Base-by-base conservation (phyloP, 768 basidiomycete species). In the Trametes cubensis region DNA sequence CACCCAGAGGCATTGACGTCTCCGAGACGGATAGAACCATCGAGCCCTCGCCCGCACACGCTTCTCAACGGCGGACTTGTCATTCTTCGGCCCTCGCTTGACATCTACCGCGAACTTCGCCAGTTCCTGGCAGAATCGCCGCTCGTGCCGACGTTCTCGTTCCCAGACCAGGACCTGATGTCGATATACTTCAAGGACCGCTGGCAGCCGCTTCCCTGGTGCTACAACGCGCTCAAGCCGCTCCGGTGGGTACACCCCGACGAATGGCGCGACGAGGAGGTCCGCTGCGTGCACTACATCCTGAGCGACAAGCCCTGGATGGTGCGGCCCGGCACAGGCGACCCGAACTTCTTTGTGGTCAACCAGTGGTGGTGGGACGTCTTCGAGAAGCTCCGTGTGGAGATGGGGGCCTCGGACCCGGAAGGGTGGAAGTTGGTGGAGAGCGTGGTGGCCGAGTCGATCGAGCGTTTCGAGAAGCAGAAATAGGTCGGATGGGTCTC, bases 191-290 rank as follows among this genome's bases (percentile, higher is more conserved):
- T 96, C 78, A 74, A 80, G 58, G 89, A 88, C 18, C 85, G 74
- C 71, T 95, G 92, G 91, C 81, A 78, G 55, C 87, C 91, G 5
- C 75, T 96, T 42, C 83, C 87, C 1, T 97, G 91, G 86, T 86
- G 86, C 63, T 95, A 94, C 74, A 99, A 99, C 69, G 95, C 94
- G 0, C 80, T 98, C 64, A 95, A 94, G 76, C 91, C 95, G n/a
- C 73, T 94, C 67, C 82, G 89, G 47, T 70, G 79, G 34, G 80
- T 87, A 41, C 97, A 99, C 74, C 73, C 81, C 40, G 72, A 81
- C 38, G 70, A 94, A 67, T 99, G 96, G 96, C 77, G 83, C 46
- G 94, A 97, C 70, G 85, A 87, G 4, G 89, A 94, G 73, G 86
- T 95, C 39, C 85, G 87, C 60, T 91, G 93, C 70, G 77, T 95